A percentile compares a stretch with the other conserved stretches of the same genome.
Conservation (phyloP, 148 eudicot species). For the Chenopodium suecicum region DNA sequence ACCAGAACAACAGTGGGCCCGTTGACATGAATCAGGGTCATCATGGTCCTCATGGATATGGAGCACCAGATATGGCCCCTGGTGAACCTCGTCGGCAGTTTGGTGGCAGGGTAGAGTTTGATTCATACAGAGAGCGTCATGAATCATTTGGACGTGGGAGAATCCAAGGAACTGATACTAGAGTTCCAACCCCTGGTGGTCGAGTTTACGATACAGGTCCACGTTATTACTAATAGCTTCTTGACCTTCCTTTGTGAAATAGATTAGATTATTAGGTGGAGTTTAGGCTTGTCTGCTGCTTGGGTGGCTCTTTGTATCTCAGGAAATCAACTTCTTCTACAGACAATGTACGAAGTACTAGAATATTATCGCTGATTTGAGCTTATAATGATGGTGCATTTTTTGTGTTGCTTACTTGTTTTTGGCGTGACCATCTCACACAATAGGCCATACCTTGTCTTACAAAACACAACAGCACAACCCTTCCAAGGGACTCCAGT, state of each 20-base stretch:
- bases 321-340: too few relatives aligned
- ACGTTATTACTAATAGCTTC: constrained; percentile 53
- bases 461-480: background rate
- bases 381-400: background rate
- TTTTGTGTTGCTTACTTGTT: background rate
- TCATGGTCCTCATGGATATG: constrained; percentile 53
- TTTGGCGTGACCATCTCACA: background rate
- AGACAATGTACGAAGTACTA: background rate
- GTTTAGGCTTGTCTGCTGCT: background rate
- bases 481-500: background rate
- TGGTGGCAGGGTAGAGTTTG: constrained; percentile 45
- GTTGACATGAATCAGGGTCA: constrained; percentile 37
- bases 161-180: constrained; percentile 61
- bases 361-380: background rate
- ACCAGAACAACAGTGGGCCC: constrained; percentile 41
- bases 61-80: constrained; percentile 22
- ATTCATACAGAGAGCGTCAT: constrained; percentile 59
- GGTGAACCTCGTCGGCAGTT: constrained; percentile 50
- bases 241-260: background rate
- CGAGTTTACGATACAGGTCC: constrained; percentile 72
- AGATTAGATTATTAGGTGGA: background rate
- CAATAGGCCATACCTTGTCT: background rate
- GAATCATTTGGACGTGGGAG: constrained; percentile 52
- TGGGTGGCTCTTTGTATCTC: background rate
- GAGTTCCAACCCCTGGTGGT: constrained; percentile 65